Conservation (phyloP, 2,329 filamentous ascomycete species). For the Tricladium varicosporioides region DNA sequence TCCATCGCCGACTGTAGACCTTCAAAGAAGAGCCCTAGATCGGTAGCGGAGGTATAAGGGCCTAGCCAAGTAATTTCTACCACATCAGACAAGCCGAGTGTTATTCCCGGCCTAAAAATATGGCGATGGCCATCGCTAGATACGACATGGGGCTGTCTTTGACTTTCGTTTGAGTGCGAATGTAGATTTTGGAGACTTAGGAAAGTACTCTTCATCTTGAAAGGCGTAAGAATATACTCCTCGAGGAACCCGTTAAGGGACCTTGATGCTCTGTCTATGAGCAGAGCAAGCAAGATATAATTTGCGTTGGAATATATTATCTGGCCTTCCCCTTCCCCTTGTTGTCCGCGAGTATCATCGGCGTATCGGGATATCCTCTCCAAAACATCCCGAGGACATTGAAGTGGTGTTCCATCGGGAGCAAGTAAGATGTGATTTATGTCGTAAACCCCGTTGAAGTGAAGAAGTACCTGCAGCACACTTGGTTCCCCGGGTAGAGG, state of each 20-base stretch:
- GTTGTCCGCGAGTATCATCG: conserved; percentile 2
- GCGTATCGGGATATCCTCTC: conserved; percentile 12
- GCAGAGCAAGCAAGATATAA: conserved; percentile 11
- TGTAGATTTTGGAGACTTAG: conserved; percentile 3
- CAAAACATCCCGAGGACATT: not conserved
- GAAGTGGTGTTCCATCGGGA: conserved; percentile 7
- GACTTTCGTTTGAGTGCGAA: not conserved
- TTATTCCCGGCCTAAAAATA: not conserved
- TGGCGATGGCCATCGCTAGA: conserved; percentile 8
- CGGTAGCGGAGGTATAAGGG: conserved; percentile 6
- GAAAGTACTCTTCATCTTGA: conserved; percentile 7
- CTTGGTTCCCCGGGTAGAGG: conserved; percentile 9
- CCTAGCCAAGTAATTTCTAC: conserved; percentile 8
- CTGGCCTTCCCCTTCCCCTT: not conserved
- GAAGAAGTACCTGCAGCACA: conserved; percentile 4
- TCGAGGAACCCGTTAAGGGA: conserved; percentile 9
- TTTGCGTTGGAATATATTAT: conserved; percentile 11
- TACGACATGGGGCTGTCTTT: conserved; percentile 5
- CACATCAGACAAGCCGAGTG: conserved; percentile 2
- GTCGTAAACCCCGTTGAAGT: conserved; percentile 6
- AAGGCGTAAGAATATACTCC: conserved; percentile 11
- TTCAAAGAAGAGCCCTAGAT: conserved; percentile 9
- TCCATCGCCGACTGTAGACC: not conserved
- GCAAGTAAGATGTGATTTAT: conserved; percentile 11
- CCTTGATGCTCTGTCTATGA: conserved; percentile 8